phyloP scores from a whole-genome alignment of 306 rosid species.

The Abrus precatorius region DNA sequence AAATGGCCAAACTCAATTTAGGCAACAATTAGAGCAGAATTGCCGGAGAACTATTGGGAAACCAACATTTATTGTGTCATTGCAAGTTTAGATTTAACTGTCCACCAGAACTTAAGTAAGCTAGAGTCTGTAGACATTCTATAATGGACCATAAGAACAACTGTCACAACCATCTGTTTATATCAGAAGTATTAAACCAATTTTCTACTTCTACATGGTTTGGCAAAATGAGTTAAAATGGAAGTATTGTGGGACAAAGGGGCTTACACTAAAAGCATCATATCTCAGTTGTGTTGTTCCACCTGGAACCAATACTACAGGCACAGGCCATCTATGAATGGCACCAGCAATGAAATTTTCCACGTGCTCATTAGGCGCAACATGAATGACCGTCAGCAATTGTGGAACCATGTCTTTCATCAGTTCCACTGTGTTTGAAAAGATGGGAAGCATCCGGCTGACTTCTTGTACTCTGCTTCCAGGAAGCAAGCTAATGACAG shows the following conservation, averaged over 20 bases:
- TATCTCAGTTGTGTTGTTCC: conserved; percentile 69
- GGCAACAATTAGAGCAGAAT: conserved; percentile 12
- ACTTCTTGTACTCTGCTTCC: conserved; percentile 98
- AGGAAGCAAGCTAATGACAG: conserved; percentile 89
- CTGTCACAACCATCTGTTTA: neutral
- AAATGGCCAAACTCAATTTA: neutral
- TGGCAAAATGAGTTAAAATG: neutral
- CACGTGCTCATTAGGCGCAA: conserved; percentile 82
- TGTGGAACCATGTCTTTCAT: conserved; percentile 63
- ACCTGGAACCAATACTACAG: conserved; percentile 73
- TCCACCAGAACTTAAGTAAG: conserved; percentile 21
- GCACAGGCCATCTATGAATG: conserved; percentile 77
- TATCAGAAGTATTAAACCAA: neutral
- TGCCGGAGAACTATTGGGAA: neutral
- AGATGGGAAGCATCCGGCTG: conserved; percentile 83
- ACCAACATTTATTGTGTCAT: conserved; percentile 27
- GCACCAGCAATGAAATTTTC: conserved; percentile 59
- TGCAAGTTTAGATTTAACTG: conserved; percentile 22
- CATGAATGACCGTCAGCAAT: conserved; percentile 71
- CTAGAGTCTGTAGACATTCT: conserved; percentile 10
- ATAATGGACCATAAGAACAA: conserved; percentile 11
- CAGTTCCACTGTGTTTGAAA: conserved; percentile 62
- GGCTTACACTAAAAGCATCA: conserved; percentile 88
- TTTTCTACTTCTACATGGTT: conserved; percentile 19
- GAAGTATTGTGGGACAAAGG: conserved; percentile 14